These are phyloP conservation scores for Pontederia crassipes DNA, from an alignment of 176 grass and related monocot species.

Conservation along the genomic window DNA sequence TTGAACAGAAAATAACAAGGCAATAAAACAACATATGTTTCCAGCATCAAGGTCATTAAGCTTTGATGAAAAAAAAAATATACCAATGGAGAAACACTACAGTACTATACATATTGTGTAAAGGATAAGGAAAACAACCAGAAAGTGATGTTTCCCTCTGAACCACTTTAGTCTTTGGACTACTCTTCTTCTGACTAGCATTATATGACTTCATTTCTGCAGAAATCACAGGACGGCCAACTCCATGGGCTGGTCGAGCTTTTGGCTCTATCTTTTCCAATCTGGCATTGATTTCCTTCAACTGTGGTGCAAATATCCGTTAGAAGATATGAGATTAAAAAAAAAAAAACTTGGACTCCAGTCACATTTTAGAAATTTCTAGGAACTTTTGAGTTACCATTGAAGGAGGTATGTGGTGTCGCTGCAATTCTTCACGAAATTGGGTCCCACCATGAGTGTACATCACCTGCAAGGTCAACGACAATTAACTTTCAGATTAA, in stretches of 20 bases:
- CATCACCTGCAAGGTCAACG: slow-evolving; percentile 55
- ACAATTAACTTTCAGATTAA: neutral
- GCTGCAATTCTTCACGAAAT: slow-evolving; percentile 92
- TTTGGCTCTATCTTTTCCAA: slow-evolving; percentile 79
- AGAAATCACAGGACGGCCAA: slow-evolving; percentile 27
- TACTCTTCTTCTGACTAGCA: slow-evolving; percentile 74
- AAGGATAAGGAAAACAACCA: slow-evolving; percentile 39
- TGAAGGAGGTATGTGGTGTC: slow-evolving; percentile 69
- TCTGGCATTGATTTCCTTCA: slow-evolving; percentile 95
- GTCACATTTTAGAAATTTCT: neutral
- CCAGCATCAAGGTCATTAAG: too few species aligned
- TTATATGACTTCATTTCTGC: slow-evolving; percentile 53
- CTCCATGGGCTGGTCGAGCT: slow-evolving; percentile 42
- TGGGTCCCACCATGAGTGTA: slow-evolving; percentile 78
- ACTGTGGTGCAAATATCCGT: slow-evolving; percentile 24
- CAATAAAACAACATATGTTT: too few species aligned
- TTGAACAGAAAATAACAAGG: too few species aligned
- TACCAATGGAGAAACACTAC: neutral
- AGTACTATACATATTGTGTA: neutral
- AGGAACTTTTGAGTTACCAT: slow-evolving; percentile 36
- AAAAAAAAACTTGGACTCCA: neutral
- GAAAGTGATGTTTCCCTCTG: slow-evolving; percentile 62
- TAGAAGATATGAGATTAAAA: slow-evolving; percentile 5
- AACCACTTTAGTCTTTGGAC: slow-evolving; percentile 48
- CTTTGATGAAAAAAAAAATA: too few species aligned